phyloP scores from a whole-genome alignment of 1,139 yeast genomes.

The Sporopachydermia cereana region DNA sequence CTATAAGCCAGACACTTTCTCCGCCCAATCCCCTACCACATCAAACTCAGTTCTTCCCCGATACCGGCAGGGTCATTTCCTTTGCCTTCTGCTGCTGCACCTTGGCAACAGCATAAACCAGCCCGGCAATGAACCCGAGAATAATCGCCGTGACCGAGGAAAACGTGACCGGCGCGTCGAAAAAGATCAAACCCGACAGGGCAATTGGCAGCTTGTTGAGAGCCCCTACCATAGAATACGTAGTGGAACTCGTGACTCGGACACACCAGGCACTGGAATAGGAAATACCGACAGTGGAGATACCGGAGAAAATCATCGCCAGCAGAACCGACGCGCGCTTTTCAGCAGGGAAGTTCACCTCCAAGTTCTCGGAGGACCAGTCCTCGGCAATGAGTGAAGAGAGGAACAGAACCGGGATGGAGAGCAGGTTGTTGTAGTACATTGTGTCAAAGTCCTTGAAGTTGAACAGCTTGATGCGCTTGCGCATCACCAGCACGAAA shows the following conservation, averaged over 20 bases:
- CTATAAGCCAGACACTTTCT: no score
- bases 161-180: slow-evolving; percentile 90
- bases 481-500: slow-evolving; percentile 89
- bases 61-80: slow-evolving; percentile 13
- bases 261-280: slow-evolving; percentile 99
- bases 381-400: slow-evolving; percentile 76
- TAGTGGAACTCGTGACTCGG: slow-evolving; percentile 95
- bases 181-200: slow-evolving; percentile 83
- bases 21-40: no score
- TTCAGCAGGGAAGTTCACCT: slow-evolving; percentile 64
- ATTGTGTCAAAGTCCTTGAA: slow-evolving; percentile 97
- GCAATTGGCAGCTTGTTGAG: slow-evolving; percentile 97
- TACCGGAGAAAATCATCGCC: slow-evolving; percentile 88
- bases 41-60: background rate
- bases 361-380: slow-evolving; percentile 77
- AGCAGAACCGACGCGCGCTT: slow-evolving; percentile 53
- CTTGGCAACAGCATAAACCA: slow-evolving; percentile 89
- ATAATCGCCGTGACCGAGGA: slow-evolving; percentile 83
- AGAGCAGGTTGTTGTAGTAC: slow-evolving; percentile 91
- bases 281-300: slow-evolving; percentile 90
- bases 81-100: slow-evolving; percentile 54
- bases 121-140: slow-evolving; percentile 87
- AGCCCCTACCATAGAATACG: slow-evolving; percentile 99
- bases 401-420: slow-evolving; percentile 75
- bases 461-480: slow-evolving; percentile 92